Conservation (phyloP, 164 flowering plant species). For the Vitis labrusca region DNA sequence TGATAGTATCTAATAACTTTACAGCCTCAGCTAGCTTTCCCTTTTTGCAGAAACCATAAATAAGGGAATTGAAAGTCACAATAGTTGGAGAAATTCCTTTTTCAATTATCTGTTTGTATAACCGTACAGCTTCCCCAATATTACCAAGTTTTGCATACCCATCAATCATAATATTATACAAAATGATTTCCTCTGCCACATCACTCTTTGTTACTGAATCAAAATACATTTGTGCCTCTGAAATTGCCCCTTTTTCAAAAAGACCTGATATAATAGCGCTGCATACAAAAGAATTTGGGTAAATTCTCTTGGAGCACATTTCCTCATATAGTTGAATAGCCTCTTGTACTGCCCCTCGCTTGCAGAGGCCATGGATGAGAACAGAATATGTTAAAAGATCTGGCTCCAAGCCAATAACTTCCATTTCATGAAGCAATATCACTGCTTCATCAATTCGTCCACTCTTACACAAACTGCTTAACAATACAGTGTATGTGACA, state of each 20-base stretch:
- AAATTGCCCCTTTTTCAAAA: conserved; percentile 49
- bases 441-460: conserved; percentile 53
- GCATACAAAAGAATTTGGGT: conserved; percentile 42
- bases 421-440: conserved; percentile 52
- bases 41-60: conserved; percentile 66
- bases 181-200: conserved; percentile 32
- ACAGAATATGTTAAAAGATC: conserved; percentile 59
- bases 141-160: conserved; percentile 61
- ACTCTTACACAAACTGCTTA: conserved; percentile 58
- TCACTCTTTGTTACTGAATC: conserved; percentile 31
- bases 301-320: conserved; percentile 45
- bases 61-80: conserved; percentile 73
- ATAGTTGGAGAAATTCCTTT: conserved; percentile 56
- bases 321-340: conserved; percentile 46
- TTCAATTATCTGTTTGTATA: conserved; percentile 35
- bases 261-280: conserved; percentile 49
- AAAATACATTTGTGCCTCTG: conserved; percentile 58
- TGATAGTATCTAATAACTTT: conserved; percentile 33
- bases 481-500: conserved; percentile 45
- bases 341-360: conserved; percentile 47
- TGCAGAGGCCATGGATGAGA: conserved; percentile 69
- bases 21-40: conserved; percentile 44
- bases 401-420: conserved; percentile 41
- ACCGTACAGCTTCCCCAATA: conserved; percentile 41
- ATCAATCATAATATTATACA: conserved; percentile 75